phyloP scores from a whole-genome alignment of 331 rosid genomes.

The Prunus yedoensis region DNA sequence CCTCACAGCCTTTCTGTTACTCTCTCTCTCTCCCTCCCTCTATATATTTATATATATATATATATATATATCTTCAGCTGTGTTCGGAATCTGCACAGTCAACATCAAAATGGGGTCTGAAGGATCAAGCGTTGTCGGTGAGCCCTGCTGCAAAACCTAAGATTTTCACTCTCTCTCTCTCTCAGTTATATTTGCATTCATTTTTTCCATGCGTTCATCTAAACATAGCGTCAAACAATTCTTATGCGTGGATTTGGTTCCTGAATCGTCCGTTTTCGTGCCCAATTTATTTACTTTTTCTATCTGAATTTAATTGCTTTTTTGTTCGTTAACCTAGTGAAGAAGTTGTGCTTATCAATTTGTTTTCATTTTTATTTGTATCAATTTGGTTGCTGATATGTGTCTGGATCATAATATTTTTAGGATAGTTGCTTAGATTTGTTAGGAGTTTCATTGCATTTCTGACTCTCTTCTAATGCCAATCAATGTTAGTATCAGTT shows the following conservation, averaged over 20 bases:
- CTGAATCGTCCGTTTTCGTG: background rate
- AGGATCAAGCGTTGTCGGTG: conserved; percentile 82
- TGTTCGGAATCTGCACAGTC: conserved; percentile 16
- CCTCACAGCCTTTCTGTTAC: conserved; percentile 6
- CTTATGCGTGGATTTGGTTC: background rate
- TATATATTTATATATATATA: no score
- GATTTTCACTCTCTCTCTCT: conserved; percentile 10
- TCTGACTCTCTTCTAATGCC: background rate
- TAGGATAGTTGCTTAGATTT: background rate
- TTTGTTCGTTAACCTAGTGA: background rate
- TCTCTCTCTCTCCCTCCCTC: conserved; percentile 21
- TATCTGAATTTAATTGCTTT: background rate
- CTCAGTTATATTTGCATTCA: background rate
- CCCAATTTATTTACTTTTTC: background rate
- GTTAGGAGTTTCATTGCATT: background rate
- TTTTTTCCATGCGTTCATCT: background rate
- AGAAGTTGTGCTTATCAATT: background rate
- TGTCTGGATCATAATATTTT: background rate
- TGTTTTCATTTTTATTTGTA: background rate
- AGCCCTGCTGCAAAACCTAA: conserved; percentile 30
- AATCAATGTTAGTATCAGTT: background rate
- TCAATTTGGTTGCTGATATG: background rate
- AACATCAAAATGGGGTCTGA: conserved; percentile 64
- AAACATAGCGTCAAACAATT: no score
- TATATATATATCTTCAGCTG: no score